A percentile compares a stretch with the other conserved stretches of the same genome.
phyloP scores from a whole-genome alignment of 352 stramenopile species.

The Globisporangium uncinulatum region DNA sequence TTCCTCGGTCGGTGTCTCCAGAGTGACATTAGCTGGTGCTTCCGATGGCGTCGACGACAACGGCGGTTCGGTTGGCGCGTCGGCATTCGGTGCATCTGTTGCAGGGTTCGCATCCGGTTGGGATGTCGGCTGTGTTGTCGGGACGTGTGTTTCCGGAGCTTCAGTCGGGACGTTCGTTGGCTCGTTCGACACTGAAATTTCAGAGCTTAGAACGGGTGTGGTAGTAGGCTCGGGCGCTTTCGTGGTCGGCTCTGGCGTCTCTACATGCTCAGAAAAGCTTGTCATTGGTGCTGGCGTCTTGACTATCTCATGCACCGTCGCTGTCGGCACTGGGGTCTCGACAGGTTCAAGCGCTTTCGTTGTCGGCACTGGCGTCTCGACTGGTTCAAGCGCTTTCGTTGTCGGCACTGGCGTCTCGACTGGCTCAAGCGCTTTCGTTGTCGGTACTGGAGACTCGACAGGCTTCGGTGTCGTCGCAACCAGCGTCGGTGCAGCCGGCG shows the following conservation, averaged over 20 bases:
- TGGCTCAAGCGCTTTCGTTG: background rate
- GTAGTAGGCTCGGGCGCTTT: background rate
- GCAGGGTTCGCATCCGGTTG: background rate
- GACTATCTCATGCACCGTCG: background rate
- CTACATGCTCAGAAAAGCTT: background rate
- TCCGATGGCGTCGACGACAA: too few relatives aligned
- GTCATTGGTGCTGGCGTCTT: background rate
- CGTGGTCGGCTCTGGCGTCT: background rate
- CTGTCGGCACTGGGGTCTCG: background rate
- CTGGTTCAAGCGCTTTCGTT: background rate
- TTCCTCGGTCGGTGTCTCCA: background rate
- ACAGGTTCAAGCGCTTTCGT: too few relatives aligned
- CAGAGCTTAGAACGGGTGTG: background rate
- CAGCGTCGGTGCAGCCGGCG: background rate
- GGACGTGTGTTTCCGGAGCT: background rate
- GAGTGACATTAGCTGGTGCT: too few relatives aligned
- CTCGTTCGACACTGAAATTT: background rate
- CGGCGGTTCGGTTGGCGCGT: too few relatives aligned
- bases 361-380: background rate
- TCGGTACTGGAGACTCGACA: background rate
- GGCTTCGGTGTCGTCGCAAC: background rate
- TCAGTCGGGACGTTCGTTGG: background rate
- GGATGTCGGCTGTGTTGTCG: background rate
- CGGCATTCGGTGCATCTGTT: background rate
- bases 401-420: background rate